Conservation (phyloP, 371 early-diverging fungal genomes). For the Mucor piriformis region DNA sequence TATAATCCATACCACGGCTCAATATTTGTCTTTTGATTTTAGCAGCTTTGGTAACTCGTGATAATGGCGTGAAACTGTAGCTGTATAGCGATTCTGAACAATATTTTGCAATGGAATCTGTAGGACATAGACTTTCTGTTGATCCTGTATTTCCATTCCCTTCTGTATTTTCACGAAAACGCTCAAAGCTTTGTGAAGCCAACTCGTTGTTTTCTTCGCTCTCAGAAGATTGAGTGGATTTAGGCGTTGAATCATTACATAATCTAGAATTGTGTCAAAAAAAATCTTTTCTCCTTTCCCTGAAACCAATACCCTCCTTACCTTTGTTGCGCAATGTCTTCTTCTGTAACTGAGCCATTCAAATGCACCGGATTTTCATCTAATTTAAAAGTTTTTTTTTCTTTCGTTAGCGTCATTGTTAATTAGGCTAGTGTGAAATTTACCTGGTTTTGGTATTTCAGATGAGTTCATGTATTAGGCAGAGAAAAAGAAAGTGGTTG, state of each 20-base stretch:
- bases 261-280: neutral
- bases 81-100: constrained; percentile 59
- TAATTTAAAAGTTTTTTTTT: neutral
- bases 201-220: constrained; percentile 16
- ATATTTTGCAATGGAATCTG: constrained; percentile 28
- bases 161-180: constrained; percentile 14
- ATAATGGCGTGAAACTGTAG: constrained; percentile 57
- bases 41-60: constrained; percentile 39
- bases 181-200: constrained; percentile 16
- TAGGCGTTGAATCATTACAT: constrained; percentile 5
- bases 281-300: neutral
- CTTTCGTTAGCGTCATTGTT: neutral
- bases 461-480: neutral
- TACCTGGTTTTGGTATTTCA: neutral
- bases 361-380: neutral
- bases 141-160: neutral
- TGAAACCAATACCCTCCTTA: neutral
- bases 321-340: neutral
- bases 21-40: constrained; percentile 48
- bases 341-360: neutral
- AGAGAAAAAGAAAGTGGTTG: neutral
- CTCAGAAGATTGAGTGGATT: constrained; percentile 13
- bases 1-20: constrained; percentile 58
- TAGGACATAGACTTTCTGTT: constrained; percentile 2
- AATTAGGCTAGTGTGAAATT: neutral